phyloP scores from a whole-genome alignment of 345 rosid genomes.

The Angophora floribunda region DNA sequence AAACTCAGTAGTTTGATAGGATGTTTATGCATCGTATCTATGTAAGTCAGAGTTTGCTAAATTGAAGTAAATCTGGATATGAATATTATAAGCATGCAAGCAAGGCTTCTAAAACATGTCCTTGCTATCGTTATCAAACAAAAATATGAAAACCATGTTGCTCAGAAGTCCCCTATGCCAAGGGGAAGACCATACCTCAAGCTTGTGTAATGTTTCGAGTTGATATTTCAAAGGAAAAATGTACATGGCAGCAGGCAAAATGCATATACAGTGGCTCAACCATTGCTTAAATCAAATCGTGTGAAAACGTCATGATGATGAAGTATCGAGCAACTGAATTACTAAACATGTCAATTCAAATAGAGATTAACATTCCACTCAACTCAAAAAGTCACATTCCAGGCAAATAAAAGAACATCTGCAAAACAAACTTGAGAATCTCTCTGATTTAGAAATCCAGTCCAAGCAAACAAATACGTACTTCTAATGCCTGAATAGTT shows the following conservation, averaged over 20 bases:
- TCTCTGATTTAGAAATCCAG: not conserved
- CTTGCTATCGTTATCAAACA: not conserved
- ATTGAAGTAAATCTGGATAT: not conserved
- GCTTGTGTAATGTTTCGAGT: not conserved
- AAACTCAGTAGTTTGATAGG: not conserved
- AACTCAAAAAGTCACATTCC: not conserved
- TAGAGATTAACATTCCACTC: not conserved
- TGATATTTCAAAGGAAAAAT: not conserved
- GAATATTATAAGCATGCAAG: not conserved
- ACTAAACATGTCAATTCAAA: not conserved
- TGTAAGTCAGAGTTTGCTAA: not conserved
- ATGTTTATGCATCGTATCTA: not conserved
- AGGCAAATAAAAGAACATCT: not conserved
- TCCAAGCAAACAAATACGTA: not conserved
- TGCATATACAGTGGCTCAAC: not conserved
- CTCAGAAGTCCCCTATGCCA: not conserved
- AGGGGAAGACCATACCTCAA: not conserved
- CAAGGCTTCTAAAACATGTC: not conserved
- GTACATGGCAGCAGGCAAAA: not conserved
- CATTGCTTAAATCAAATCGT: not conserved
- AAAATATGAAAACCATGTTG: not conserved
- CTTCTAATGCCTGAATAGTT: not conserved
- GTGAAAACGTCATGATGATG: not conserved
- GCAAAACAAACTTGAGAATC: not conserved
- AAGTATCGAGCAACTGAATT: too few relatives aligned